Base-by-base conservation (phyloP, 1,284 basidiomycete genomes). In the Farysia itapuensis region DNA sequence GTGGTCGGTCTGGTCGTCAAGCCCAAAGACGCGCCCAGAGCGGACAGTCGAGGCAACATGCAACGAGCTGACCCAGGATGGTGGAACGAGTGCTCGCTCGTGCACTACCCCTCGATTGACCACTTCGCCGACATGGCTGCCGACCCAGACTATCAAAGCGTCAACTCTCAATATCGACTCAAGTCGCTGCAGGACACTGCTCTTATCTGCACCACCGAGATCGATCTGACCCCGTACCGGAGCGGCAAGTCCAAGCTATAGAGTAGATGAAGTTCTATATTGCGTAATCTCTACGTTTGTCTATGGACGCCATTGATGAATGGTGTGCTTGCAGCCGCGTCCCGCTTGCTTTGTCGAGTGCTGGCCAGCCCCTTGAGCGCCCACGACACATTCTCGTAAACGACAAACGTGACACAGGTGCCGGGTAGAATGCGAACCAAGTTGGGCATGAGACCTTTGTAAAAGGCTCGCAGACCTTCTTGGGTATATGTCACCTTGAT, bases 401-500 rank as follows among this genome's bases (percentile, higher is more conserved):
- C 92, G 28, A 98, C 94, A 72, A 98, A 96, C 2, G 94, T 97
- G 37, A 96, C 89, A 76, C 94, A 97, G 1, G 94, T 98, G 16
- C 94, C 94, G 0, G 94, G 94, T 8, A 98, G 81, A 38, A 98
- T 92, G 24, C 94, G 84, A 12, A 98, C 85, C n/a, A 94, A 82
- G 75, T 97, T 98, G n/a, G 91, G 92, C 5, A 86, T 91, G 14
- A 98, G 81, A 0, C 94, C 94, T 53, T 93, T 89, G 79, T 97
- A 99, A 77, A 98, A 97, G 0, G 90, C 94, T 39, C 81, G 79
- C 7, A 86, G 23, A 7, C 93, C 89, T 75, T 96, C 93, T 51
- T 86, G 81, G 23, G 79, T 77, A 82, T 86, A 97, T 2, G 91
- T 95, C 28, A 85, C 83, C 36, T 80, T 80, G 66, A 96, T 85